These are phyloP conservation scores for Penicillium bovifimosum DNA, from an alignment of 495 filamentous ascomycete species.

Conservation along the genomic window DNA sequence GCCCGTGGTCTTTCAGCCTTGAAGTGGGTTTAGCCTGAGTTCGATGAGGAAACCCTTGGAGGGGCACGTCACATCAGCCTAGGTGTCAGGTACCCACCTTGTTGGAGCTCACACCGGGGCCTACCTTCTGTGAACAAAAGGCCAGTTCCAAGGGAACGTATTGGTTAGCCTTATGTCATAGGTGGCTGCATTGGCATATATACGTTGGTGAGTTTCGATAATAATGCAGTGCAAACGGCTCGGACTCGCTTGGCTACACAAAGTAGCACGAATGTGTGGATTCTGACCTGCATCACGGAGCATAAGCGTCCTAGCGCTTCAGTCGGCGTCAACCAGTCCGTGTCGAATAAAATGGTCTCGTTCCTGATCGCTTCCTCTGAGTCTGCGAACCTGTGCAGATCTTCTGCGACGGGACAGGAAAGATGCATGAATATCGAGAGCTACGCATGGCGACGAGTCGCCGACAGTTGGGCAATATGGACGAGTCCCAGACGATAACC, in stretches of 20 bases:
- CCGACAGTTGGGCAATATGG: conserved; percentile 3
- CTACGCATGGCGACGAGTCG: not conserved
- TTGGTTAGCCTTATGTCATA: not conserved
- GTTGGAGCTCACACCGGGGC: too few relatives aligned
- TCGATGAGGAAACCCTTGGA: too few relatives aligned
- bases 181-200: not conserved
- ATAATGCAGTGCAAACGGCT: not conserved
- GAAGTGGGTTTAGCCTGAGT: too few relatives aligned
- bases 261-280: not conserved
- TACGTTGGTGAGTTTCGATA: not conserved
- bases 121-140: too few relatives aligned
- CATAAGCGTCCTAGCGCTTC: not conserved
- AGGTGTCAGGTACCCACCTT: too few relatives aligned
- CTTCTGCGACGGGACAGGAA: not conserved
- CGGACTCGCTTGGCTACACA: not conserved
- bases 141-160: not conserved
- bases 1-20: not conserved
- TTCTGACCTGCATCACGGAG: conserved; percentile 1
- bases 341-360: not conserved
- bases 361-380: not conserved
- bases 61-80: too few relatives aligned
- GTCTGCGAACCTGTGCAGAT: not conserved
- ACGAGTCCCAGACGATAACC: conserved; percentile 13
- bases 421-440: not conserved
- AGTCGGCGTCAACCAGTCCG: not conserved